Percentiles rank a stretch among this genome's conserved stretches.
phyloP scores from a whole-genome alignment of 1,284 basidiomycete species.

The Sutorius eximius region DNA sequence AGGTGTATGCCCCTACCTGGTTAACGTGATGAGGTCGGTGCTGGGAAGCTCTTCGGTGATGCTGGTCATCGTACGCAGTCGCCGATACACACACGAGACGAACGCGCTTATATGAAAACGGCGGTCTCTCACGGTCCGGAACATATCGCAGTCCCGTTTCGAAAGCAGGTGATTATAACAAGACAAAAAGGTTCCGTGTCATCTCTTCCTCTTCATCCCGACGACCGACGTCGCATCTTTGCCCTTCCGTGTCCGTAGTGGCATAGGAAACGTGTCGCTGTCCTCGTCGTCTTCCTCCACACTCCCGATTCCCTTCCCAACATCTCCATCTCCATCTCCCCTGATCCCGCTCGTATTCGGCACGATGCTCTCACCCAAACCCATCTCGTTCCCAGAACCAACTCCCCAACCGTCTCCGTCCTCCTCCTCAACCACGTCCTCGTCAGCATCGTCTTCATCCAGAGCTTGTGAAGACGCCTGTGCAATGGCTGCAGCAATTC shows the following conservation, averaged over 20 bases:
- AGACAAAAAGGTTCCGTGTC: slow-evolving; percentile 21
- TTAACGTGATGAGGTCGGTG: slow-evolving; percentile 90
- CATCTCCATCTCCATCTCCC: slow-evolving; percentile 34
- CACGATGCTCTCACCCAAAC: slow-evolving; percentile 46
- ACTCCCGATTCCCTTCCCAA: slow-evolving; percentile 13
- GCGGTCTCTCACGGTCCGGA: slow-evolving; percentile 33
- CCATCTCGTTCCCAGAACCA: slow-evolving; percentile 50
- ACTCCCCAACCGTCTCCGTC: slow-evolving; percentile 46
- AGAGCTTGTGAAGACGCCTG: slow-evolving; percentile 55
- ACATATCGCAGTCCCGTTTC: slow-evolving; percentile 9
- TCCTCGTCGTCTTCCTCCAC: slow-evolving; percentile 52
- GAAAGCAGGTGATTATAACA: slow-evolving; percentile 16
- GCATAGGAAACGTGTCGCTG: slow-evolving; percentile 63
- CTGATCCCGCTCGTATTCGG: slow-evolving; percentile 62
- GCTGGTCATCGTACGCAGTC: slow-evolving; percentile 22
- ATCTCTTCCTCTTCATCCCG: slow-evolving; percentile 64
- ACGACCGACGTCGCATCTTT: slow-evolving; percentile 48
- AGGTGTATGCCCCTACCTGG: slow-evolving; percentile 55
- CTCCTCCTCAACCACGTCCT: slow-evolving; percentile 39
- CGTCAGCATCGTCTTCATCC: slow-evolving; percentile 49
- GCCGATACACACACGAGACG: neutral
- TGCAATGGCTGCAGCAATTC: slow-evolving; percentile 72
- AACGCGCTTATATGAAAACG: slow-evolving; percentile 28
- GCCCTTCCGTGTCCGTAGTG: slow-evolving; percentile 59
- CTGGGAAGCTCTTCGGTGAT: slow-evolving; percentile 65